Percentiles rank a stretch among this genome's conserved stretches.
Conservation (phyloP, 768 basidiomycete species). For the Tylopilus intermedius region DNA sequence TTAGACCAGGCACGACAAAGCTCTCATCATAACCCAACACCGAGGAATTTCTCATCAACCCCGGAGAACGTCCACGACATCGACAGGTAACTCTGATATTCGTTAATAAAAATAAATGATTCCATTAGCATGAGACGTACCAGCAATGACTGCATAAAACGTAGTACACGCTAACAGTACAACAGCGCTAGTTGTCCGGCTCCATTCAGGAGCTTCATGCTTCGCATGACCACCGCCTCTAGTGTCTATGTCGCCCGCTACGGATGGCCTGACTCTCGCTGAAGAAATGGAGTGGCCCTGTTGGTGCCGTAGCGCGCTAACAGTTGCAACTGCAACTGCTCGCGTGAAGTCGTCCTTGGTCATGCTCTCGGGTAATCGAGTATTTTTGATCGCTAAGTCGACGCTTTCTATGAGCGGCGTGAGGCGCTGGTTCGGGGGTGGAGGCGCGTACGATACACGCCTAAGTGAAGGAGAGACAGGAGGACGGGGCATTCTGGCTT, state of each 20-base stretch:
- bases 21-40: slow-evolving; percentile 75
- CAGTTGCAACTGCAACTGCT: slow-evolving; percentile 91
- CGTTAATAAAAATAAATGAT: background rate
- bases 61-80: slow-evolving; percentile 95
- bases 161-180: slow-evolving; percentile 87
- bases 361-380: slow-evolving; percentile 54
- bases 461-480: slow-evolving; percentile 43
- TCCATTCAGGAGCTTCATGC: slow-evolving; percentile 97
- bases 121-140: slow-evolving; percentile 41
- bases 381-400: slow-evolving; percentile 66
- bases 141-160: slow-evolving; percentile 92
- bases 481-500: slow-evolving; percentile 13
- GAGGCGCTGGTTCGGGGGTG: slow-evolving; percentile 35
- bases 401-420: slow-evolving; percentile 75
- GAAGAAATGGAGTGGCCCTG: slow-evolving; percentile 50
- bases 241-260: slow-evolving; percentile 34
- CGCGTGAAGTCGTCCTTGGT: slow-evolving; percentile 88
- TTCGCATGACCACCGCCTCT: slow-evolving; percentile 64
- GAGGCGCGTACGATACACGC: slow-evolving; percentile 53
- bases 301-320: slow-evolving; percentile 82
- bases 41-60: slow-evolving; percentile 96
- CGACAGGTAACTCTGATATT: slow-evolving; percentile 77
- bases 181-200: slow-evolving; percentile 80
- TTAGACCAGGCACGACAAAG: slow-evolving; percentile 50
- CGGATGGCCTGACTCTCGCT: slow-evolving; percentile 41